phyloP scores from a whole-genome alignment of 2,329 filamentous ascomycete species.

The Penicillium thymicola region DNA sequence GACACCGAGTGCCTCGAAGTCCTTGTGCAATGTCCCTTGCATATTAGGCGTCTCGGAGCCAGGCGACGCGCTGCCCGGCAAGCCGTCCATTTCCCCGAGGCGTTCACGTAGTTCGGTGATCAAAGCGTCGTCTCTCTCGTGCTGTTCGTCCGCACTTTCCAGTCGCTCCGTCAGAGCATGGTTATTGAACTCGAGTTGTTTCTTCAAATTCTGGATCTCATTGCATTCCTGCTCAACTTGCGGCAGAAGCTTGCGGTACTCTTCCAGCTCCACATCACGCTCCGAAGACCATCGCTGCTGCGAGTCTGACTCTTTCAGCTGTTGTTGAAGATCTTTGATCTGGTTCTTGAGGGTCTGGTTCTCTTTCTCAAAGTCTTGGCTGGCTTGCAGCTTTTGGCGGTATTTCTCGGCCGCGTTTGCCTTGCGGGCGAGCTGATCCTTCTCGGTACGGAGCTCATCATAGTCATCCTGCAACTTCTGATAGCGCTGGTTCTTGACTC shows the following conservation, averaged over 20 bases:
- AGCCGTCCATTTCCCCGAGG: slow-evolving; percentile 42
- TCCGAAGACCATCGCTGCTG: slow-evolving; percentile 41
- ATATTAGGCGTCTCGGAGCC: slow-evolving; percentile 39
- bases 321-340: slow-evolving; percentile 46
- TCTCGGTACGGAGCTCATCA: slow-evolving; percentile 48
- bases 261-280: slow-evolving; percentile 42
- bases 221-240: slow-evolving; percentile 49
- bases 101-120: slow-evolving; percentile 44
- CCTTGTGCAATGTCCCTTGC: slow-evolving; percentile 41
- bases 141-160: slow-evolving; percentile 43
- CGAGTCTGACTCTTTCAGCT: slow-evolving; percentile 46
- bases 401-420: slow-evolving; percentile 51
- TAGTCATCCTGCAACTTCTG: slow-evolving; percentile 50
- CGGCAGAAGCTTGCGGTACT: slow-evolving; percentile 46
- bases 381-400: slow-evolving; percentile 48
- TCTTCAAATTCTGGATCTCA: slow-evolving; percentile 49
- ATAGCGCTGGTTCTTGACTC: slow-evolving; percentile 45
- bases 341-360: slow-evolving; percentile 47
- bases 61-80: slow-evolving; percentile 39
- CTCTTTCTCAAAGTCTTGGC: slow-evolving; percentile 49
- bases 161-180: slow-evolving; percentile 46
- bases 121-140: slow-evolving; percentile 40
- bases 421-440: slow-evolving; percentile 46
- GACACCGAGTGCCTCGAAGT: slow-evolving; percentile 41
- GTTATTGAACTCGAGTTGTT: slow-evolving; percentile 49